These are phyloP conservation scores for Coemansia sp. DNA, from an alignment of 192 early-diverging fungal genomes.

Conservation along the genomic window DNA sequence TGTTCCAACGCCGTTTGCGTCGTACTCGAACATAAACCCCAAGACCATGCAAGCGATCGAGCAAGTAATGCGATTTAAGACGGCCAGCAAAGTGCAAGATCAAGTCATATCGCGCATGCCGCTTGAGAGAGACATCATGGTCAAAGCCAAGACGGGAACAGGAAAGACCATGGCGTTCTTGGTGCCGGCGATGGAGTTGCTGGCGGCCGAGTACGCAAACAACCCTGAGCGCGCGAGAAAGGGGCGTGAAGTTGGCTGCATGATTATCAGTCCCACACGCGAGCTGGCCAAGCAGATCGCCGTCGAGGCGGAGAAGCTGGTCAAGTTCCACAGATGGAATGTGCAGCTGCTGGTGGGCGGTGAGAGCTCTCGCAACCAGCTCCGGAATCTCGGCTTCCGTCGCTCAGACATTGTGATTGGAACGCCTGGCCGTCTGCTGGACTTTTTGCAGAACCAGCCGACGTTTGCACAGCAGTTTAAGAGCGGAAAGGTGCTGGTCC, in stretches of 20 bases:
- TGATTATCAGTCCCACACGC: slow-evolving; percentile 87
- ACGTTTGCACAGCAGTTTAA: slow-evolving; percentile 55
- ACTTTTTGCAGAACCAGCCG: slow-evolving; percentile 62
- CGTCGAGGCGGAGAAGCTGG: slow-evolving; percentile 69
- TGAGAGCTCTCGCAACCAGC: slow-evolving; percentile 61
- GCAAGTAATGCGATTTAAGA: slow-evolving; percentile 68
- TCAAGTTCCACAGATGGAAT: slow-evolving; percentile 57
- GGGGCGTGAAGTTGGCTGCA: slow-evolving; percentile 59
- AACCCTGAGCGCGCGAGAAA: slow-evolving; percentile 62
- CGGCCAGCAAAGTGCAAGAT: slow-evolving; percentile 83
- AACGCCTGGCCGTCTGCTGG: slow-evolving; percentile 91
- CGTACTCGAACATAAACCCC: slow-evolving; percentile 39
- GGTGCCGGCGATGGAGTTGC: slow-evolving; percentile 79
- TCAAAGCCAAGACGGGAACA: slow-evolving; percentile 96
- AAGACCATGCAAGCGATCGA: slow-evolving; percentile 61
- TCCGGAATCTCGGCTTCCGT: slow-evolving; percentile 45
- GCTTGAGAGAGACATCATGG: slow-evolving; percentile 77
- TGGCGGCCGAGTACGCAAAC: slow-evolving; percentile 58
- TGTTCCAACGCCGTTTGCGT: slow-evolving; percentile 59
- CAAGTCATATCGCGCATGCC: slow-evolving; percentile 74
- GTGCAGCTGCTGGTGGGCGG: slow-evolving; percentile 81
- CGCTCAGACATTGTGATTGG: slow-evolving; percentile 88
- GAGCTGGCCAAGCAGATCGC: slow-evolving; percentile 89
- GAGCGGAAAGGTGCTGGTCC: slow-evolving; percentile 64
- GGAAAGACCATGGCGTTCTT: slow-evolving; percentile 98